Percentiles rank a stretch among this genome's conserved stretches.
Evolutionary conservation across 2,329 filamentous ascomycete species (phyloP).

Genomic region (Aspergillus clavatus): DNA sequence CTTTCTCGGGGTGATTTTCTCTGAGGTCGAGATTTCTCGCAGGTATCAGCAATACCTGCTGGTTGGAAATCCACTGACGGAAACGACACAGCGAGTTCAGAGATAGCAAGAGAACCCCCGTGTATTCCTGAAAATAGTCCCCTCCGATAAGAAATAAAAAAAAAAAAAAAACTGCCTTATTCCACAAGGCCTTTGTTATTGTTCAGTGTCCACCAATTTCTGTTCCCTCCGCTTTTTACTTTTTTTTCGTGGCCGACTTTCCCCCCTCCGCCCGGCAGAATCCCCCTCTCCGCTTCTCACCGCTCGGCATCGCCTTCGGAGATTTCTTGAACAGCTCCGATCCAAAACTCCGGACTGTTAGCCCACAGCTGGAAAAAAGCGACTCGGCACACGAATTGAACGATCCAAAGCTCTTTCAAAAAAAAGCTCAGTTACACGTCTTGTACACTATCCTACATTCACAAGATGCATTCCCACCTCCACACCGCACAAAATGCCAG

Average conservation of each 20-base stretch:
- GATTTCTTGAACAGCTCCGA: conserved; percentile 3
- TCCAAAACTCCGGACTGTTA: background rate
- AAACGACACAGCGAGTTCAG: too few species aligned
- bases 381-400: background rate
- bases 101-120: too few species aligned
- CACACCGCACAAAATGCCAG: conserved; percentile 89
- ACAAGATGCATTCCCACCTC: conserved; percentile 90
- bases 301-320: conserved; percentile 21
- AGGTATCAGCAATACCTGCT: background rate
- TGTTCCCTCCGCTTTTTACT: conserved; percentile 18
- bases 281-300: conserved; percentile 14
- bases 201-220: conserved; percentile 18
- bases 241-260: conserved; percentile 19
- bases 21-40: background rate
- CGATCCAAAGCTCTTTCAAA: conserved; percentile 6
- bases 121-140: too few species aligned
- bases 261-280: conserved; percentile 31
- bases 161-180: background rate
- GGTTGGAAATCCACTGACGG: too few species aligned
- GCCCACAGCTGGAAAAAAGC: too few species aligned
- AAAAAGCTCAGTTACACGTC: too few species aligned
- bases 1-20: background rate
- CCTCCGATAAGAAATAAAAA: too few species aligned
- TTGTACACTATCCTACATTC: conserved; percentile 1
- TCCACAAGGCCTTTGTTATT: conserved; percentile 1